Percentiles rank a stretch among this genome's conserved stretches.
Evolutionary conservation across 495 filamentous ascomycete genomes (phyloP).

Genomic region (Penicillium goetzii): DNA sequence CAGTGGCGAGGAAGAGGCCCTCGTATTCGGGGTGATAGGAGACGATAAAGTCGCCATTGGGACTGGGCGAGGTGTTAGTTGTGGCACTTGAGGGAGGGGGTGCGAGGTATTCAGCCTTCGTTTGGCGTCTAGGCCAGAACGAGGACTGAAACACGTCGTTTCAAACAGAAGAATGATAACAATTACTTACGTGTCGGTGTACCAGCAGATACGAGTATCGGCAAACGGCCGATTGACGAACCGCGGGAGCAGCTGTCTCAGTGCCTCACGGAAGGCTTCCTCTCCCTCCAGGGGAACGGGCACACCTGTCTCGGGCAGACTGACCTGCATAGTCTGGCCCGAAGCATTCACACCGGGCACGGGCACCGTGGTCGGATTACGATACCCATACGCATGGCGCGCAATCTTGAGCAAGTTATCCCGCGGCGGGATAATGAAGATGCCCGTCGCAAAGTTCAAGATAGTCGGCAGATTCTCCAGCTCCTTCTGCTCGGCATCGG

Average conservation of each 20-base stretch:
- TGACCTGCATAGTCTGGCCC: conserved; percentile 43
- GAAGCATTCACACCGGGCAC: conserved; percentile 31
- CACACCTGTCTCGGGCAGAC: conserved; percentile 42
- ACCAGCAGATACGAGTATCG: conserved; percentile 83
- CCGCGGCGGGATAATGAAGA: conserved; percentile 81
- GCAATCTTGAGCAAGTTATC: conserved; percentile 78
- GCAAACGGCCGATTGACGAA: conserved; percentile 67
- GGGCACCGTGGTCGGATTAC: conserved; percentile 62
- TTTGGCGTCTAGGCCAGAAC: neutral
- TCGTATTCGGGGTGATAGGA: conserved; percentile 70
- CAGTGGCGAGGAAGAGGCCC: conserved; percentile 78
- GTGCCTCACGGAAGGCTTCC: conserved; percentile 59
- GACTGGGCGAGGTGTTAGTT: conserved; percentile 29
- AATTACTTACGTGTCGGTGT: conserved; percentile 71
- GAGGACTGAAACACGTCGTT: neutral
- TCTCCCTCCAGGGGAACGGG: conserved; percentile 64
- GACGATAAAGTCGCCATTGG: conserved; percentile 79
- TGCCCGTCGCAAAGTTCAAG: conserved; percentile 76
- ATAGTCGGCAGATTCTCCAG: conserved; percentile 72
- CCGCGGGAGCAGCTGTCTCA: conserved; percentile 64
- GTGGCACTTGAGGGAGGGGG: neutral
- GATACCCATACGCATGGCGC: conserved; percentile 80
- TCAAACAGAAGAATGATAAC: neutral
- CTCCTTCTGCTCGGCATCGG: conserved; percentile 64
- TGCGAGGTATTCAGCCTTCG: neutral